These are phyloP conservation scores for Curvularia sp. DNA, from an alignment of 2,329 filamentous ascomycete genomes.

Conservation along the genomic window DNA sequence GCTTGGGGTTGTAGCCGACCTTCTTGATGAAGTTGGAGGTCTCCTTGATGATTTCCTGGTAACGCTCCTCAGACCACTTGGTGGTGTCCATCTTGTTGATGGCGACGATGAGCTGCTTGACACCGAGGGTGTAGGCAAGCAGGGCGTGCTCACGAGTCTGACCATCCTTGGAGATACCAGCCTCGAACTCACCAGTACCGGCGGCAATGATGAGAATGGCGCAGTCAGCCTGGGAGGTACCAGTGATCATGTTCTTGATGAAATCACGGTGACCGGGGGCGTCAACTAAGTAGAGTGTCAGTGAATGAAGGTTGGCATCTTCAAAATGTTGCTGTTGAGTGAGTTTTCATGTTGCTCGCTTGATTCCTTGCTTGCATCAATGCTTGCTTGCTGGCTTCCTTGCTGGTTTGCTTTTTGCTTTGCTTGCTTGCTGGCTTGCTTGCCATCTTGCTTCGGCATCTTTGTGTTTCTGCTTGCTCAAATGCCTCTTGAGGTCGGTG, in stretches of 20 bases:
- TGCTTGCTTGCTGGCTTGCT: not conserved
- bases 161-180: conserved; percentile 99
- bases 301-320: not conserved
- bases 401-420: too few relatives aligned
- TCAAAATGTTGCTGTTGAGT: too few relatives aligned
- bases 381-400: too few relatives aligned
- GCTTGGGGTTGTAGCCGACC: conserved; percentile 99
- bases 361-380: too few relatives aligned
- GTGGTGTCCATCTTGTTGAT: conserved; percentile 99
- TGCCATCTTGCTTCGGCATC: not conserved
- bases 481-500: not conserved
- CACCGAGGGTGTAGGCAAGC: conserved; percentile 99
- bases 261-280: conserved; percentile 99
- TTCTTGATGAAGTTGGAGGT: conserved; percentile 99
- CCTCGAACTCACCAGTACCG: conserved; percentile 99
- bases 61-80: conserved; percentile 97
- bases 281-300: conserved; percentile 52
- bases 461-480: not conserved
- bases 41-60: conserved; percentile 99
- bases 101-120: conserved; percentile 99
- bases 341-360: too few relatives aligned
- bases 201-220: conserved; percentile 99
- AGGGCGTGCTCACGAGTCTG: conserved; percentile 99
- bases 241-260: conserved; percentile 99
- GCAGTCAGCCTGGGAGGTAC: conserved; percentile 99